Evolutionary conservation across 2,329 filamentous ascomycete species (phyloP), one percentile per base, ranked within the genome.

Genomic region (Chlorencoelia australis): DNA sequence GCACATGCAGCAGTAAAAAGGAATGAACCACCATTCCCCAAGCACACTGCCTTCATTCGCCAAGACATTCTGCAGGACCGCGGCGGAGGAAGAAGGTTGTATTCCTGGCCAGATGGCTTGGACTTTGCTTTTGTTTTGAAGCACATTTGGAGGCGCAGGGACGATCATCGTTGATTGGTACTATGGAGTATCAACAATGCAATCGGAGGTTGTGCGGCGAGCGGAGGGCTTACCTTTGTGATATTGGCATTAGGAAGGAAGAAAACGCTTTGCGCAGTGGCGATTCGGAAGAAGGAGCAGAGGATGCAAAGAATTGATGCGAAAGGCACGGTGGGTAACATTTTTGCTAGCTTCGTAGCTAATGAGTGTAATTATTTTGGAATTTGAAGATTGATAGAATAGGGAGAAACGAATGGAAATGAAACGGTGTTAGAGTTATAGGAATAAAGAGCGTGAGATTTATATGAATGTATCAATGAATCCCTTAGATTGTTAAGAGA

Each of bases 31-130:
- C 34, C 34, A 36, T 2, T 24, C 10, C 2, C 34, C 27, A 10
- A 30, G 8, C 5, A 16, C 9, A 1, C 10, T 10, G 9, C 34
- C 34, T 10, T 25, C 20, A 25, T 32, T 36, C 3, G 34, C 34
- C 9, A 25, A 4, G 14, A 36, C 27, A 4, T 18, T 31, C 14
- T 36, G 27, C 7, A 36, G 8, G 7, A 36, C 22, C 7, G 27
- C 47, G 48, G 3, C 60, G 14, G 16, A 21, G 10, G 8, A 8
- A 4, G 18, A 13, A 9, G 27, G 34, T 13, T 36, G 18, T 3
- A 36, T 14, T 7, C 25, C 34, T 4, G 34, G 27, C 27, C 27
- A 36, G 14, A 36, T 22, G 16, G 34, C 9, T 13, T 36, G 14
- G 4, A 36, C 17, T n/a, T 20, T n/a, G 8, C 13, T 30, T 4